Conservation (phyloP, 441 rosid species). For the Manihot esculenta region DNA sequence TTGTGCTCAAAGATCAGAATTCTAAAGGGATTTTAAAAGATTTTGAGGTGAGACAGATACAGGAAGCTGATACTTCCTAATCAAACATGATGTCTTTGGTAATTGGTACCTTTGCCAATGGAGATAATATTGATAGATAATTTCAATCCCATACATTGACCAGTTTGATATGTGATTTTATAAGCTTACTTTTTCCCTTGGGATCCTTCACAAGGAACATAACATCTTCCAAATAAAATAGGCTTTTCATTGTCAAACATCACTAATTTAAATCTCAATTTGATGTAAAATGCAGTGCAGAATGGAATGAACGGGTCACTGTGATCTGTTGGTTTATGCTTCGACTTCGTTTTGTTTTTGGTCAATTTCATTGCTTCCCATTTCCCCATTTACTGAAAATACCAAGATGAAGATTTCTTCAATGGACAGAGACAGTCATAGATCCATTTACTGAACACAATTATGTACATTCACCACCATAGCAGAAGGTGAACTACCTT, state of each 20-base stretch:
- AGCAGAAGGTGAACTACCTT: too few species aligned
- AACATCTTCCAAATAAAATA: neutral
- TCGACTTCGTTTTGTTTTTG: neutral
- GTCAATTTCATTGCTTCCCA: neutral
- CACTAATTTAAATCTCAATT: too few species aligned
- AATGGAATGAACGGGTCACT: neutral
- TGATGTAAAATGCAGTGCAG: neutral
- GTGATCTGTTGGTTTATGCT: too few species aligned
- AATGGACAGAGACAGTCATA: neutral
- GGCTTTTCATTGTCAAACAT: neutral
- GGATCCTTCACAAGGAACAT: neutral
- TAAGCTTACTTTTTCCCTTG: too few species aligned
- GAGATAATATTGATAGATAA: too few species aligned
- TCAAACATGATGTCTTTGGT: conserved; percentile 13
- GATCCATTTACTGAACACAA: neutral
- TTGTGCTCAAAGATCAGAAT: conserved; percentile 19
- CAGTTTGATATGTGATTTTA: too few species aligned
- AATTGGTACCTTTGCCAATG: too few species aligned
- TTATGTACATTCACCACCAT: neutral
- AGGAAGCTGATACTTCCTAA: conserved; percentile 15
- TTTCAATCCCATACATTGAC: conserved; percentile 1
- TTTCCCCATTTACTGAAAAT: neutral
- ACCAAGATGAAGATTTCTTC: neutral
- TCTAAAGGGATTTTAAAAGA: conserved; percentile 6
- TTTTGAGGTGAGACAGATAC: conserved; percentile 4